Percentiles rank a stretch among this genome's conserved stretches.
Conservation (phyloP, 176 grass and related monocot genomes). For the Musa itinerans region DNA sequence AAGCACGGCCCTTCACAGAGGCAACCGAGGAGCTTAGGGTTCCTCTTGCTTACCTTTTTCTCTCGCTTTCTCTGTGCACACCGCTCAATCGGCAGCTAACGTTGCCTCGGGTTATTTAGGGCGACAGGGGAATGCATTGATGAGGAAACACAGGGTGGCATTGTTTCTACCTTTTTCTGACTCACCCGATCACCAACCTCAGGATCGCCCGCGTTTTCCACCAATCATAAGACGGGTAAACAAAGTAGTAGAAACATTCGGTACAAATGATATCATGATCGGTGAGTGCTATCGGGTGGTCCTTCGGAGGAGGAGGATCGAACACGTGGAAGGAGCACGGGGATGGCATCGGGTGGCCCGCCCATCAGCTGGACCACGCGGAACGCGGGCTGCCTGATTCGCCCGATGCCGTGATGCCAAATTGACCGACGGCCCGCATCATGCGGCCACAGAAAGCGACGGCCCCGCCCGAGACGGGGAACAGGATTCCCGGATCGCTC, state of each 20-base stretch:
- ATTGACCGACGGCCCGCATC: not conserved
- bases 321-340: not conserved
- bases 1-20: not conserved
- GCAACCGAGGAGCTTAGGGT: not conserved
- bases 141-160: not conserved
- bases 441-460: not conserved
- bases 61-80: not conserved
- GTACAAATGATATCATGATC: too few relatives aligned
- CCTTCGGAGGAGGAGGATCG: not conserved
- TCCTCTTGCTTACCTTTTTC: not conserved
- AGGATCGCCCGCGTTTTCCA: too few relatives aligned
- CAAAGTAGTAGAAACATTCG: too few relatives aligned
- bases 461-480: not conserved
- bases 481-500: not conserved
- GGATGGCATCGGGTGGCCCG: not conserved
- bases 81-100: not conserved
- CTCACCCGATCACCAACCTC: not conserved
- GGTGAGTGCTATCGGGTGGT: not conserved
- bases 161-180: not conserved
- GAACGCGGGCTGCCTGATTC: not conserved
- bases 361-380: not conserved
- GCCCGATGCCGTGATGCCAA: not conserved
- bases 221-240: too few relatives aligned
- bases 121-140: not conserved
- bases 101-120: not conserved